Evolutionary conservation across 2,329 filamentous ascomycete genomes (phyloP), one percentile per base, ranked within the genome.

Genomic region (Xylariaceae sp.): DNA sequence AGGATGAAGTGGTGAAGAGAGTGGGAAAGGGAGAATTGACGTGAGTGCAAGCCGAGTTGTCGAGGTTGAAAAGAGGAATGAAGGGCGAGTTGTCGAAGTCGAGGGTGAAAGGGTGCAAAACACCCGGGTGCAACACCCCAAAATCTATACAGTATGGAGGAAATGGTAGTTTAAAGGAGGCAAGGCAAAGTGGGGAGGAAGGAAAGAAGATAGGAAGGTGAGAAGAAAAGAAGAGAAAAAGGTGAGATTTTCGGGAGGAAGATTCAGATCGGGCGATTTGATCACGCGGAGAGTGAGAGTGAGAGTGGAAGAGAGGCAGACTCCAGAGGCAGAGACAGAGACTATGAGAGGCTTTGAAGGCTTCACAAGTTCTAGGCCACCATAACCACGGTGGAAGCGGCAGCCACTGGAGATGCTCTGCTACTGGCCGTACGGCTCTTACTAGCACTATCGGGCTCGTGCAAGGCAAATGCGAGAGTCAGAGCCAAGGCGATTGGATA

Each of bases 61-160:
- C 22, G 22, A 26, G 11, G 22, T 26, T 11, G 22, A 26, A 26
- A 26, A n/a, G n/a, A n/a, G n/a, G 22, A 6, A 6, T 26, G 11
- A 11, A 26, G 22, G 22, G 22, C 11, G 22, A 26, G 11, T 11
- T 6, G 22, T 26, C 22, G 22, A 26, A 26, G 22, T 26, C 22
- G 22, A 26, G 22, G 22, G 22, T 26, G 19, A 42, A 44, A 55
- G 52, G 56, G 53, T 56, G 55, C 52, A 43, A 26, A 37, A 54
- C 55, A 57, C 55, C 48, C 51, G 39, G 45, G 50, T 56, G 53
- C 53, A 57, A 55, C 54, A 60, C 55, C 55, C 56, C 22, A 28
- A 30, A 6, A 42, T 51, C 50, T 53, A 52, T 49, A 49, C 40
- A 43, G 42, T 41, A 11, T 6, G 6, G 22, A 33, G 26, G 38